Percentiles rank a stretch among this genome's conserved stretches.
phyloP scores from a whole-genome alignment of 2,329 filamentous ascomycete genomes.

The Colletotrichum lentis region DNA sequence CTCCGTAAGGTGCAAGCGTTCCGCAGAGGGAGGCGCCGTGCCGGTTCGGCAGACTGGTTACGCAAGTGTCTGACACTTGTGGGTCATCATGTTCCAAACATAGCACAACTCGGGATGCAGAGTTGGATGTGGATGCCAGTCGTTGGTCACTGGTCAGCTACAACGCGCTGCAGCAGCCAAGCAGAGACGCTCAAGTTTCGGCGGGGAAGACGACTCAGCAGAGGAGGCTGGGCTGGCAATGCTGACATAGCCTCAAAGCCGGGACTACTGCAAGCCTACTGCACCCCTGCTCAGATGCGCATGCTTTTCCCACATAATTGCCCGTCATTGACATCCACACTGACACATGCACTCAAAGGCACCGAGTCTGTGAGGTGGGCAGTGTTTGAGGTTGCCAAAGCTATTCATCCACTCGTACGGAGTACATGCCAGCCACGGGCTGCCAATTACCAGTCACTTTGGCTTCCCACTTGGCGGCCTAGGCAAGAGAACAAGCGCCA shows the following conservation, averaged over 20 bases:
- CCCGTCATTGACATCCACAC: slow-evolving; percentile 13
- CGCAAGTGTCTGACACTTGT: slow-evolving; percentile 35
- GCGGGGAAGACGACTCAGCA: neutral
- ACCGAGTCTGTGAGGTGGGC: slow-evolving; percentile 11
- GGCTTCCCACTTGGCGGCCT: slow-evolving; percentile 31
- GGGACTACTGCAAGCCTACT: slow-evolving; percentile 36
- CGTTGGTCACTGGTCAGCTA: slow-evolving; percentile 5
- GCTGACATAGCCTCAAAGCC: slow-evolving; percentile 38
- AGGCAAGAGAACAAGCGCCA: slow-evolving; percentile 2
- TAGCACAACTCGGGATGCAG: slow-evolving; percentile 29
- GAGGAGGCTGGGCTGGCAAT: slow-evolving; percentile 39
- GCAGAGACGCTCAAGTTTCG: neutral
- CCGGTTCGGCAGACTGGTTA: slow-evolving; percentile 27
- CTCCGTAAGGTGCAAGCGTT: neutral
- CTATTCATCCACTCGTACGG: neutral
- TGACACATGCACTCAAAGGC: neutral
- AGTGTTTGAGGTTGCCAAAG: slow-evolving; percentile 3
- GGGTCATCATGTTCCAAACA: slow-evolving; percentile 32
- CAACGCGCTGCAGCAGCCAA: slow-evolving; percentile 5
- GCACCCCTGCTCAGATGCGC: slow-evolving; percentile 26
- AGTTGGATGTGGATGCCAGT: neutral
- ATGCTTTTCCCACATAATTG: slow-evolving; percentile 8
- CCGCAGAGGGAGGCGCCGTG: slow-evolving; percentile 8
- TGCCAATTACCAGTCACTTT: slow-evolving; percentile 21
- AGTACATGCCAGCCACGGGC: neutral